Conservation (phyloP, 306 rosid genomes). For the Malus orientalis region DNA sequence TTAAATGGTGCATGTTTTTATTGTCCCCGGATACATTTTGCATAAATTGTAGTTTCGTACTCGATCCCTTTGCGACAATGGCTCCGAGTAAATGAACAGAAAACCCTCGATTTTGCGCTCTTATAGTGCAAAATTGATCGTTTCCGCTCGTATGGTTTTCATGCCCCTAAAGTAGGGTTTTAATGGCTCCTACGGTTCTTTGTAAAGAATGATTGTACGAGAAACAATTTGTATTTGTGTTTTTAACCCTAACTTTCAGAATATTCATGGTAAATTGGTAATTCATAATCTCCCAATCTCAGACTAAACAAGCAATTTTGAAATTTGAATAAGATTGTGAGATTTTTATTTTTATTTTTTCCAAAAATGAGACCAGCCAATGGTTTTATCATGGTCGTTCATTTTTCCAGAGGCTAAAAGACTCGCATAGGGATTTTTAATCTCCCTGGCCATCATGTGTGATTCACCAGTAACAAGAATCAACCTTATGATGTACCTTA, state of each 20-base stretch:
- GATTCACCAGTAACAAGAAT: no score
- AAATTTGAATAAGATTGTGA: not conserved
- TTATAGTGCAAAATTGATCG: not conserved
- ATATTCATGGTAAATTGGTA: not conserved
- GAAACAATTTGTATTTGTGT: no score
- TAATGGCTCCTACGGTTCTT: not conserved
- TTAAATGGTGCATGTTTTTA: not conserved
- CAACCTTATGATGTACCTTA: rapidly evolving
- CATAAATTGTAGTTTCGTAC: not conserved
- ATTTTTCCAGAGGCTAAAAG: rapidly evolving
- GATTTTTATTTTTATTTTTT: not conserved
- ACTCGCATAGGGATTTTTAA: no score
- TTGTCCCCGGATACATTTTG: not conserved
- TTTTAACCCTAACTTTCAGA: not conserved
- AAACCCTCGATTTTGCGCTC: no score
- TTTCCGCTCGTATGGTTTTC: not conserved
- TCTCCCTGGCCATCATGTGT: no score
- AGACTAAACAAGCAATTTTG: not conserved
- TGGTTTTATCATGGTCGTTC: rapidly evolving
- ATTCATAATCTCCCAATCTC: not conserved
- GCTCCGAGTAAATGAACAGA: not conserved
- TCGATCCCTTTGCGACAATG: not conserved
- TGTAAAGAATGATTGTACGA: not conserved
- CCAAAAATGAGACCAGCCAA: rapidly evolving
- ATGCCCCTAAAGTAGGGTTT: not conserved